Evolutionary conservation across 371 early-diverging fungal genomes (phyloP), one percentile per base, ranked within the genome.

Genomic region (Rhizomucor miehei): DNA sequence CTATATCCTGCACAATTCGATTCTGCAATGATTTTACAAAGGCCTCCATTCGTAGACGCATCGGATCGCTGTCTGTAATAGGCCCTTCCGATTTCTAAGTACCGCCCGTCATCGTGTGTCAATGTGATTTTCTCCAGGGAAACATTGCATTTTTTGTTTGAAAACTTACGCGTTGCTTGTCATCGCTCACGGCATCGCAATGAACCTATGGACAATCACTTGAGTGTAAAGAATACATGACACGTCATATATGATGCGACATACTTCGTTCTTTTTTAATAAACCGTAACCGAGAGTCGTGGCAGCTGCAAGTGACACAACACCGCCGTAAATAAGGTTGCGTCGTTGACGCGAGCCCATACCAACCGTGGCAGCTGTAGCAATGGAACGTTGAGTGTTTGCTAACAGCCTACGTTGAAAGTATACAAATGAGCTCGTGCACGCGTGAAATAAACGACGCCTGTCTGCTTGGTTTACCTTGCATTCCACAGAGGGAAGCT

Each of bases 31-130:
- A 70, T 25, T 84, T 82, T 49, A 93, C 84, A 48, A 82, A 89
- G 0, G 67, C 65, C 60, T 87, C 90, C 95, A 95, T 95, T 38
- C 89, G 81, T 24, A 86, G 71, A 48, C 89, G 82, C 87, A 95
- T 91, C 13, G 91, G 86, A 53, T 65, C 66, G 43, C 59, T 65
- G 54, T 52, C 58, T 0, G 63, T 69, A 35, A 69, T 61, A 12
- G 70, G 70, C 14, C 61, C 66, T 50, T 60, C 55, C 13, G 57
- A 36, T 51, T 54, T 48, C 67, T 67, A 41, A 43, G 13, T 20
- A 43, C 20, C 9, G 25, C 16, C 14, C 14, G 9, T 25, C n/a
- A n/a, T n/a, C n/a, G n/a, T 43, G 13, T 14, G 50, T 35, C 43
- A 48, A 44, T 12, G 25, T 14, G 38, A n/a, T 34, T 24, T 14